Conservation (phyloP, 495 filamentous ascomycete species). For the Neurospora sp. region DNA sequence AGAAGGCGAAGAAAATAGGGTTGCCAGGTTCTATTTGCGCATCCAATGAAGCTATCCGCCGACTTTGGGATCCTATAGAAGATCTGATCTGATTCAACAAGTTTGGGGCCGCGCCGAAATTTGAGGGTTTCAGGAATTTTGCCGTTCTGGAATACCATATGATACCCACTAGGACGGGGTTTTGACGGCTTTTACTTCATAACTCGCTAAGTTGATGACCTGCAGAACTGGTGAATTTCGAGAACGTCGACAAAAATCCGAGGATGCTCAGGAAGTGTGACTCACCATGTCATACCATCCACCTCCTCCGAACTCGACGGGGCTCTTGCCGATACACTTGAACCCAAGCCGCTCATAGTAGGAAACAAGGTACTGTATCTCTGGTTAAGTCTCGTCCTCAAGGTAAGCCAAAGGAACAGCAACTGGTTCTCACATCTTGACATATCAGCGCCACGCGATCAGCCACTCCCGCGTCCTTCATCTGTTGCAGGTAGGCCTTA, state of each 20-base stretch:
- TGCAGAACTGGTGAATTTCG: background rate
- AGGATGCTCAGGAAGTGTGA: background rate
- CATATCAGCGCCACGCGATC: slow-evolving; percentile 69
- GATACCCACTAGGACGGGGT: background rate
- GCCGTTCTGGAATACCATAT: background rate
- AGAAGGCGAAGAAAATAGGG: background rate
- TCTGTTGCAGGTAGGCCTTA: slow-evolving; percentile 62
- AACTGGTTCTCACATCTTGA: slow-evolving; percentile 43
- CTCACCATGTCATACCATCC: slow-evolving; percentile 68
- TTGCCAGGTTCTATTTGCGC: background rate
- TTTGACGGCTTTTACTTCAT: background rate
- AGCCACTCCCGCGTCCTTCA: slow-evolving; percentile 50
- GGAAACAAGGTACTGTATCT: slow-evolving; percentile 43
- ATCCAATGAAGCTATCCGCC: background rate
- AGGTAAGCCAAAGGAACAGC: background rate
- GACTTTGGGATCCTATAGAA: background rate
- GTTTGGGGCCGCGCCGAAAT: background rate
- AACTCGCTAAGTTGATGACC: slow-evolving; percentile 3
- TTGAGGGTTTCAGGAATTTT: background rate
- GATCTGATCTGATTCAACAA: background rate
- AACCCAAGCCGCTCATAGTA: slow-evolving; percentile 80
- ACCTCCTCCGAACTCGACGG: slow-evolving; percentile 59
- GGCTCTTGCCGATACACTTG: slow-evolving; percentile 53
- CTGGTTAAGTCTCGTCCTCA: slow-evolving; percentile 6
- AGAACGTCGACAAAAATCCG: background rate